Percentiles rank a stretch among this genome's conserved stretches.
Evolutionary conservation across 2,329 filamentous ascomycete genomes (phyloP).

Genomic region (Dactylellina haptotyla): DNA sequence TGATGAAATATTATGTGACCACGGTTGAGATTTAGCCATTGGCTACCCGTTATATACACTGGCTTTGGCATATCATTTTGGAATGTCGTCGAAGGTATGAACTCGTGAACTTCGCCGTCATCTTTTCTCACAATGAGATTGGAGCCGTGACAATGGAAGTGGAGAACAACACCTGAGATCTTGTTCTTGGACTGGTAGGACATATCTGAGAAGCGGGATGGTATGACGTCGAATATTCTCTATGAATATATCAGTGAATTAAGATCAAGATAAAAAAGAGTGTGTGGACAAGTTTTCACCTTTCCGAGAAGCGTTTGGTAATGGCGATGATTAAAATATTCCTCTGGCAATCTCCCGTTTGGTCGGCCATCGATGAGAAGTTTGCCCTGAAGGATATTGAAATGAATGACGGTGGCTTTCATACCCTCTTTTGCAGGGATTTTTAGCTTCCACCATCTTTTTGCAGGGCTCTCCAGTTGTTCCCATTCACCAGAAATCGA

Average conservation of each 20-base stretch:
- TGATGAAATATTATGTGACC: constrained; percentile 5
- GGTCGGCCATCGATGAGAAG: constrained; percentile 67
- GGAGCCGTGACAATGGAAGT: constrained; percentile 11
- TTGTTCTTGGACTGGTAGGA: constrained; percentile 58
- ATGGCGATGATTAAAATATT: constrained; percentile 62
- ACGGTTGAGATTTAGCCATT: constrained; percentile 22
- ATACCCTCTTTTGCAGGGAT: constrained; percentile 57
- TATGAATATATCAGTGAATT: neutral
- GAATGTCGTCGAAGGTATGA: constrained; percentile 8
- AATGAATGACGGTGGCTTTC: constrained; percentile 61
- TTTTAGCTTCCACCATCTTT: constrained; percentile 57
- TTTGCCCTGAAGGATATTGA: constrained; percentile 66
- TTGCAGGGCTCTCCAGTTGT: constrained; percentile 10
- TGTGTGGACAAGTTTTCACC: constrained; percentile 58
- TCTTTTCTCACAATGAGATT: constrained; percentile 20
- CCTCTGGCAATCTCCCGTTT: constrained; percentile 63
- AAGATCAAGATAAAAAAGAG: neutral
- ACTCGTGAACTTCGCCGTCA: constrained; percentile 4
- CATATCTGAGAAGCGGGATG: constrained; percentile 60
- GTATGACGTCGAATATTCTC: constrained; percentile 59
- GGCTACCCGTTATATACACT: constrained; percentile 4
- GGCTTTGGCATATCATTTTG: constrained; percentile 7
- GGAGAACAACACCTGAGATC: constrained; percentile 54
- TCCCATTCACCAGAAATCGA: neutral
- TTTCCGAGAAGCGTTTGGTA: constrained; percentile 65